Evolutionary conservation across 106 monocot genomes (phyloP).

Genomic region (Narthecium ossifragum): DNA sequence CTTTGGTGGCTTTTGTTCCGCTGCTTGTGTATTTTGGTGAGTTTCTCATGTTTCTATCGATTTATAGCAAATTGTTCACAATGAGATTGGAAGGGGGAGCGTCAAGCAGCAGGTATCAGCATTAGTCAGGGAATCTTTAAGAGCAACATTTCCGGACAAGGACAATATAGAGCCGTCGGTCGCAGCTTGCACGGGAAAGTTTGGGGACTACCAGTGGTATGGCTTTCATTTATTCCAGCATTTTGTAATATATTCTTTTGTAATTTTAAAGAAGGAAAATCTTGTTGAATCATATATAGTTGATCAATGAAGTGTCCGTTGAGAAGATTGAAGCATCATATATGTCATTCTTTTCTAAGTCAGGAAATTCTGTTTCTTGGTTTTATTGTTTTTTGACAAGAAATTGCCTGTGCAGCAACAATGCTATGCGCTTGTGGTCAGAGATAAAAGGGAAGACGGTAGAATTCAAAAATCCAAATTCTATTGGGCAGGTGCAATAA

Average conservation of each 20-base stretch:
- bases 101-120: conserved; percentile 63
- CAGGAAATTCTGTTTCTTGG: background rate
- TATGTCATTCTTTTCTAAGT: background rate
- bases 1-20: too few relatives aligned
- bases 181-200: conserved; percentile 48
- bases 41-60: too few relatives aligned
- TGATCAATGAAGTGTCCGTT: background rate
- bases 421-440: conserved; percentile 88
- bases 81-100: conserved; percentile 35
- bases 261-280: background rate
- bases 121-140: conserved; percentile 45
- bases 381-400: conserved; percentile 1
- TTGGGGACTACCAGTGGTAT: conserved; percentile 96
- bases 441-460: conserved; percentile 68
- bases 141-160: conserved; percentile 39
- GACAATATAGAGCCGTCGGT: conserved; percentile 48
- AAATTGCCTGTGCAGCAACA: conserved; percentile 91
- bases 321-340: background rate
- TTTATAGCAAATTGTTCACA: conserved; percentile 7
- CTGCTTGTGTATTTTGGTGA: too few relatives aligned
- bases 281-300: background rate
- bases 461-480: conserved; percentile 72
- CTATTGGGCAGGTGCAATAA: conserved; percentile 75
- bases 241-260: background rate
- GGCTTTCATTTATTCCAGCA: background rate